A percentile compares a stretch with the other conserved stretches of the same genome.
phyloP scores from a whole-genome alignment of 495 filamentous ascomycete genomes.

The Talaromyces ruber region DNA sequence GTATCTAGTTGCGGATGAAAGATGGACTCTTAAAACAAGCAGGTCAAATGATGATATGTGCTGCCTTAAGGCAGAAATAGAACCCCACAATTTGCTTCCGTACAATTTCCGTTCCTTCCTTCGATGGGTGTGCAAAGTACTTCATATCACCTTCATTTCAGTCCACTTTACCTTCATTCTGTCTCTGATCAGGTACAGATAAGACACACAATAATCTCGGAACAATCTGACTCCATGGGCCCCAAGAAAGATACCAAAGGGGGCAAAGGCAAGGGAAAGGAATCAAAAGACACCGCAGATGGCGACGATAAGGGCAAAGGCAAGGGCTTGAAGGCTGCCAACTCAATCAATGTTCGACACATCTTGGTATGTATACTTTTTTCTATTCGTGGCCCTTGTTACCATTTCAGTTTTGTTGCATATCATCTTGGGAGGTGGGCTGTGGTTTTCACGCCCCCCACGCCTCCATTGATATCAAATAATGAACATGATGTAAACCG shows the following conservation, averaged over 20 bases:
- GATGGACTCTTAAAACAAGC: not conserved
- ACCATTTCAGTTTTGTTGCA: not conserved
- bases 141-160: not conserved
- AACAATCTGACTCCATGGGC: slow-evolving; percentile 9
- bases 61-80: not conserved
- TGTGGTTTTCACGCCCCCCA: not conserved
- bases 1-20: not conserved
- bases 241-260: slow-evolving; percentile 47
- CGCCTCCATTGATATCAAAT: not conserved
- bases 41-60: not conserved
- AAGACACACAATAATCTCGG: not conserved
- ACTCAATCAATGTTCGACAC: slow-evolving; percentile 77
- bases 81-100: not conserved
- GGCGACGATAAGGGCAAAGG: slow-evolving; percentile 27
- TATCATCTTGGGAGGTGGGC: not conserved
- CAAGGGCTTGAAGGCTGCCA: slow-evolving; percentile 57
- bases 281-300: slow-evolving; percentile 35
- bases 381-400: slow-evolving; percentile 1
- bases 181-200: not conserved
- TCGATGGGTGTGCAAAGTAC: not conserved
- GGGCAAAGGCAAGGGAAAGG: slow-evolving; percentile 36
- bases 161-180: not conserved
- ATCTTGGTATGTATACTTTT: slow-evolving; percentile 55
- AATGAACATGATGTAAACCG: not conserved
- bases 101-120: not conserved